phyloP scores from a whole-genome alignment of 768 basidiomycete genomes.

The Suillus subaureus region DNA sequence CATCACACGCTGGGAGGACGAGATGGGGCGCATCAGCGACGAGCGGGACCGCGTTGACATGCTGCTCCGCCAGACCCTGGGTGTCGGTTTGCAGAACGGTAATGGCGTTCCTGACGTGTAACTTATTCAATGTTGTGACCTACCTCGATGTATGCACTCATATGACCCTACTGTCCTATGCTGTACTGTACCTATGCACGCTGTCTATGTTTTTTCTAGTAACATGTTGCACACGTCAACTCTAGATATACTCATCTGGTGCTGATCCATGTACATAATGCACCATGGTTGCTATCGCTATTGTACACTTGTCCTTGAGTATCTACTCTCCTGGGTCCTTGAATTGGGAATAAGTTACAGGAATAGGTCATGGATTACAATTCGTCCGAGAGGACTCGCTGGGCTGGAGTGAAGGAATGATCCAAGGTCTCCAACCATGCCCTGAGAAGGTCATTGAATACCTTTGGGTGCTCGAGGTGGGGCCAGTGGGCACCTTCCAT shows the following conservation, averaged over 20 bases:
- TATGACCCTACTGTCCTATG: slow-evolving; percentile 5
- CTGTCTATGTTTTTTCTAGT: neutral
- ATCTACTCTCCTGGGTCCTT: neutral
- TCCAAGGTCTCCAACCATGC: slow-evolving; percentile 47
- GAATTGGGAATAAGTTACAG: neutral
- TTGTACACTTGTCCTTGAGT: neutral
- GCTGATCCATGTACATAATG: slow-evolving; percentile 5
- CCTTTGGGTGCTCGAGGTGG: slow-evolving; percentile 59
- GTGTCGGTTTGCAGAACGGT: slow-evolving; percentile 38
- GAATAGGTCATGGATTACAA: neutral
- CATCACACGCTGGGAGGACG: slow-evolving; percentile 69
- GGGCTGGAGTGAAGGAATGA: neutral
- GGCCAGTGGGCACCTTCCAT: slow-evolving; percentile 66
- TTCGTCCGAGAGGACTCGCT: neutral
- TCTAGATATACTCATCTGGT: slow-evolving; percentile 3
- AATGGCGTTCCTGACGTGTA: slow-evolving; percentile 1
- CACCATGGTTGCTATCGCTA: neutral
- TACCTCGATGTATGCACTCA: neutral
- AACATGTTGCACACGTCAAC: no score
- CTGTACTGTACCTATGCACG: slow-evolving; percentile 3
- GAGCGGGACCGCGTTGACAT: slow-evolving; percentile 71
- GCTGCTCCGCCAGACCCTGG: slow-evolving; percentile 65
- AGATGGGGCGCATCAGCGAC: slow-evolving; percentile 63
- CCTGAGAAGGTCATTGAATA: slow-evolving; percentile 53
- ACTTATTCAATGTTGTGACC: neutral